These are phyloP conservation scores for Neofusicoccum kwambonambiense DNA, from an alignment of 2,329 filamentous ascomycete genomes.

Conservation along the genomic window DNA sequence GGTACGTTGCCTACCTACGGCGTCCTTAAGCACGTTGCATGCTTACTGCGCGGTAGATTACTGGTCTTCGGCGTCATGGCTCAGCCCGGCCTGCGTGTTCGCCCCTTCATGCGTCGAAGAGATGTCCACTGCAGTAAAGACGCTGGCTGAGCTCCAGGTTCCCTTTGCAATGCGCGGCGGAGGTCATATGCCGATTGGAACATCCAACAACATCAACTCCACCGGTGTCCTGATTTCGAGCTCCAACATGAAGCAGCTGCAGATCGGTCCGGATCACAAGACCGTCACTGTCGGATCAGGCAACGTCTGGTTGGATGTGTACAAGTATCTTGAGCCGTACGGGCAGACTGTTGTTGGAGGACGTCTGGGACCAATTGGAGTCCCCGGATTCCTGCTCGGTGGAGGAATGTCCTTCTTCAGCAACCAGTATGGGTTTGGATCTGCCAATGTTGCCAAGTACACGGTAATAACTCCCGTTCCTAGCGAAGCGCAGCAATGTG, in stretches of 20 bases:
- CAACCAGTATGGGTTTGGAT: constrained; percentile 24
- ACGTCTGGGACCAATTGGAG: constrained; percentile 28
- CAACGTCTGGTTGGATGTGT: constrained; percentile 31
- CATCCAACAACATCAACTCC: neutral
- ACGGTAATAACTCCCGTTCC: neutral
- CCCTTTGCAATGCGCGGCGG: constrained; percentile 27
- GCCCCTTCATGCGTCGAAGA: neutral
- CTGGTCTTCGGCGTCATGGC: neutral
- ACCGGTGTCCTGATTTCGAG: constrained; percentile 24
- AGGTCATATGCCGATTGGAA: constrained; percentile 26
- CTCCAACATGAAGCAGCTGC: constrained; percentile 25
- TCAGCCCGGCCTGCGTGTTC: constrained; percentile 17
- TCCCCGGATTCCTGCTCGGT: constrained; percentile 30
- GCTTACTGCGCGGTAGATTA: neutral
- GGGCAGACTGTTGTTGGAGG: constrained; percentile 28
- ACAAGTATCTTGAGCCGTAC: constrained; percentile 24
- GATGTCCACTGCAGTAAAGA: neutral
- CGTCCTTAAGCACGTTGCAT: neutral
- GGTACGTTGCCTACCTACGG: neutral
- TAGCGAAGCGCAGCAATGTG: neutral
- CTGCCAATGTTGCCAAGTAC: constrained; percentile 11
- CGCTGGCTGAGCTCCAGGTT: neutral
- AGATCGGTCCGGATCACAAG: constrained; percentile 25
- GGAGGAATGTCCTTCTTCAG: constrained; percentile 27
- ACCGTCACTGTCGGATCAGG: constrained; percentile 29